These are phyloP conservation scores for Helichrysum umbraculigerum DNA, from an alignment of 129 eudicot species.

Conservation along the genomic window DNA sequence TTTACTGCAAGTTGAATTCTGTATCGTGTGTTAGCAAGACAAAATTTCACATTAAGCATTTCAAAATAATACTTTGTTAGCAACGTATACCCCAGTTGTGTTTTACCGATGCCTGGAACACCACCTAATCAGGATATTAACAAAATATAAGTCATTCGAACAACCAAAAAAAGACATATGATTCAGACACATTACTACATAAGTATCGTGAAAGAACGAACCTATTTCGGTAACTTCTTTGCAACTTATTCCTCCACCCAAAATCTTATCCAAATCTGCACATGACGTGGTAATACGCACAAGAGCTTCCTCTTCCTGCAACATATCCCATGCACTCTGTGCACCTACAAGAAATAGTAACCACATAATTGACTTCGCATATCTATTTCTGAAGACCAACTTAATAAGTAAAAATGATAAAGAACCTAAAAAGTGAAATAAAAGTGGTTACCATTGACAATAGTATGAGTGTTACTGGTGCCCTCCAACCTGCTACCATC, in stretches of 20 bases:
- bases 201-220: constrained; percentile 22
- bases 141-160: not conserved
- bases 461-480: constrained; percentile 41
- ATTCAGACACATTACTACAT: not conserved
- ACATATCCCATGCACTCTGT: constrained; percentile 93
- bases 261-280: constrained; percentile 72
- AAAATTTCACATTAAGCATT: not conserved
- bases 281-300: constrained; percentile 83
- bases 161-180: not conserved
- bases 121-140: constrained; percentile 58
- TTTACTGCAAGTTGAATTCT: constrained; percentile 96
- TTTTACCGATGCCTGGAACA: constrained; percentile 98
- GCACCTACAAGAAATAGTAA: constrained; percentile 50
- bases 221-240: constrained; percentile 94
- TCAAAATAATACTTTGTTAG: not conserved
- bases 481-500: constrained; percentile 41
- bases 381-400: constrained; percentile 3
- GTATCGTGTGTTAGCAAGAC: constrained; percentile 28
- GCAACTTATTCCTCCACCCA: constrained; percentile 90
- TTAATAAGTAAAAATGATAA: not conserved
- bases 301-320: constrained; percentile 65
- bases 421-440: not conserved
- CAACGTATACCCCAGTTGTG: constrained; percentile 81
- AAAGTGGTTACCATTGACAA: constrained; percentile 50
- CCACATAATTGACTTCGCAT: constrained; percentile 4